These are phyloP conservation scores for Chaetothyriales sp. DNA, from an alignment of 2,329 filamentous ascomycete species.

Conservation along the genomic window DNA sequence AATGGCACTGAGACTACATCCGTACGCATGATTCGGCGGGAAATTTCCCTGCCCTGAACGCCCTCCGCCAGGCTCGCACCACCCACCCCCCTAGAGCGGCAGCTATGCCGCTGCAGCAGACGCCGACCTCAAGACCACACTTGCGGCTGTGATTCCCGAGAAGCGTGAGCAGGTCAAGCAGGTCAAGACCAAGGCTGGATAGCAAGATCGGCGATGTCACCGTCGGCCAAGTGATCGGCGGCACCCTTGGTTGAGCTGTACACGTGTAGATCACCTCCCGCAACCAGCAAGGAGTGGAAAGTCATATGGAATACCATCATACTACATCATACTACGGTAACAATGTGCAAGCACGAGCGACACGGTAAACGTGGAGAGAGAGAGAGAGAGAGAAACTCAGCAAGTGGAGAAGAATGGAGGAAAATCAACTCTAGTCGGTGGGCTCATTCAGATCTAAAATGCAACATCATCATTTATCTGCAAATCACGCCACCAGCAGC, in stretches of 20 bases:
- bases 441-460: neutral
- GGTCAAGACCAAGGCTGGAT: constrained; percentile 68
- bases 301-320: too few species aligned
- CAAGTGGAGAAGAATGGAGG: too few species aligned
- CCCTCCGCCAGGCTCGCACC: constrained; percentile 7
- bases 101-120: constrained; percentile 62
- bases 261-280: too few species aligned
- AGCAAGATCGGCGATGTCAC: constrained; percentile 85
- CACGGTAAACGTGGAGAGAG: too few species aligned
- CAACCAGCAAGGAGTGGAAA: too few species aligned
- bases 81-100: constrained; percentile 23
- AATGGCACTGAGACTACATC: too few species aligned
- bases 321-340: too few species aligned
- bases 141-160: constrained; percentile 70
- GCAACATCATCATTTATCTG: neutral
- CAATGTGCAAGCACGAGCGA: too few species aligned
- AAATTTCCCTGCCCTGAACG: constrained; percentile 14
- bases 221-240: constrained; percentile 83
- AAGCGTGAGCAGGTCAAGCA: constrained; percentile 89
- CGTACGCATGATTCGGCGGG: too few species aligned
- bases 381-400: too few species aligned
- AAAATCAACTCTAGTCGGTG: too few species aligned
- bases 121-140: constrained; percentile 74
- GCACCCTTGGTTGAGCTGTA: too few species aligned
- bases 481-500: neutral